A percentile compares a stretch with the other conserved stretches of the same genome.
Conservation (phyloP, 805 yeast genomes). For the Hanseniaspora clermontiae region DNA sequence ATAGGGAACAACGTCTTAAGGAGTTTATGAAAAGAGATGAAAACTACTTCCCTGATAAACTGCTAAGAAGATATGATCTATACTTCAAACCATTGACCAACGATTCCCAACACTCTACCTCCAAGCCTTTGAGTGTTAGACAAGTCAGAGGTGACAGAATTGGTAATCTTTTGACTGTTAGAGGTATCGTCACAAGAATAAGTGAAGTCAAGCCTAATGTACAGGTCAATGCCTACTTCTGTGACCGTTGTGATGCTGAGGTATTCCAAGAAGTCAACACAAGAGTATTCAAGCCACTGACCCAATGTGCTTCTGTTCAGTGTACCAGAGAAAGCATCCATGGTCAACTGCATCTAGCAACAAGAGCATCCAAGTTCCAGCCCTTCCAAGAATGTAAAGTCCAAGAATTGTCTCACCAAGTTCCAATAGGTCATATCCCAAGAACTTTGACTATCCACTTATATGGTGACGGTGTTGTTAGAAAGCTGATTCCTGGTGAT, state of each 20-base stretch:
- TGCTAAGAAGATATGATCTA: conserved; percentile 74
- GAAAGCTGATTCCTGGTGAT: conserved; percentile 87
- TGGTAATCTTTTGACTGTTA: conserved; percentile 77
- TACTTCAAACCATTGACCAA: conserved; percentile 72
- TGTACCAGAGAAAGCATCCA: conserved; percentile 68
- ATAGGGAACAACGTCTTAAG: conserved; percentile 19
- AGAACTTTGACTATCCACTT: conserved; percentile 73
- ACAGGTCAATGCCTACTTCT: conserved; percentile 84
- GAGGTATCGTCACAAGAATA: conserved; percentile 91
- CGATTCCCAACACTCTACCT: conserved; percentile 21
- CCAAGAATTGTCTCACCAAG: conserved; percentile 91
- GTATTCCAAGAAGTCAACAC: conserved; percentile 88
- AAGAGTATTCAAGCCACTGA: conserved; percentile 72
- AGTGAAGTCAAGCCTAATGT: conserved; percentile 93
- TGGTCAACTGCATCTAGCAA: conserved; percentile 83
- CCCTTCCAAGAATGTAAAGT: conserved; percentile 92
- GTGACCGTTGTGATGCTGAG: conserved; percentile 95
- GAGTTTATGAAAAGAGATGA: conserved; percentile 29
- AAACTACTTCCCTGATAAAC: conserved; percentile 67
- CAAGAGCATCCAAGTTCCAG: conserved; percentile 89
- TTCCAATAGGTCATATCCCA: conserved; percentile 96
- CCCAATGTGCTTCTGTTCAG: conserved; percentile 70
- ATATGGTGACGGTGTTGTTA: conserved; percentile 72
- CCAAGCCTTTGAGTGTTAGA: conserved; percentile 62
- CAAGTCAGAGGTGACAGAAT: conserved; percentile 72